Percentiles rank a stretch among this genome's conserved stretches.
Evolutionary conservation across 768 basidiomycete species (phyloP).

Genomic region (Trametes punicea): DNA sequence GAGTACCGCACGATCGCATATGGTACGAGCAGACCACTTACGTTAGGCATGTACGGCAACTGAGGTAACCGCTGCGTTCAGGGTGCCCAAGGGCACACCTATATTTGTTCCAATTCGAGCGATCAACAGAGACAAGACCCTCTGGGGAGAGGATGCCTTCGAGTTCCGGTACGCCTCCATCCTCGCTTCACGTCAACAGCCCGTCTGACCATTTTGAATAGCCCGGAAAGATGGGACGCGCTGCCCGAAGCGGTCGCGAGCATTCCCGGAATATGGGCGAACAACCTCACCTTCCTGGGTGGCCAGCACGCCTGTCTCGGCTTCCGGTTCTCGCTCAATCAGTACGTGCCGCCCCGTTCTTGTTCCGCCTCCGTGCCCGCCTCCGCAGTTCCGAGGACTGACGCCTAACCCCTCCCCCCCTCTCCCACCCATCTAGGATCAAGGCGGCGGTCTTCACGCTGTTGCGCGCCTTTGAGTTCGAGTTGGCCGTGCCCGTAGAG

Average conservation of each 20-base stretch:
- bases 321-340: slow-evolving; percentile 59
- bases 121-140: slow-evolving; percentile 46
- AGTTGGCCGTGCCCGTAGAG: slow-evolving; percentile 25
- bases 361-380: not conserved
- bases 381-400: not conserved
- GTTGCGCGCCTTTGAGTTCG: slow-evolving; percentile 30
- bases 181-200: not conserved
- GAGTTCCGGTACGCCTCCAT: slow-evolving; percentile 47
- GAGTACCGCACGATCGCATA: slow-evolving; percentile 15
- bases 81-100: slow-evolving; percentile 29
- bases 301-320: slow-evolving; percentile 67
- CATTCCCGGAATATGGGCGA: slow-evolving; percentile 60
- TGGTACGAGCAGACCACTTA: slow-evolving; percentile 25
- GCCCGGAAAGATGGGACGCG: slow-evolving; percentile 60
- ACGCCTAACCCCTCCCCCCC: not conserved
- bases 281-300: slow-evolving; percentile 58
- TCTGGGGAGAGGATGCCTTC: slow-evolving; percentile 62
- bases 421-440: slow-evolving; percentile 19
- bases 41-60: not conserved
- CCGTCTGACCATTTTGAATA: slow-evolving; percentile 22
- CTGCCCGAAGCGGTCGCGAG: slow-evolving; percentile 43
- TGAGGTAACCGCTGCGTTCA: not conserved
- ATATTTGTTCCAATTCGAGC: slow-evolving; percentile 48
- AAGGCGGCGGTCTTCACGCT: slow-evolving; percentile 32
- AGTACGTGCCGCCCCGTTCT: slow-evolving; percentile 37